A percentile compares a stretch with the other conserved stretches of the same genome.
Evolutionary conservation across 176 grass and related monocot species (phyloP).

Genomic region (Carex parvula): DNA sequence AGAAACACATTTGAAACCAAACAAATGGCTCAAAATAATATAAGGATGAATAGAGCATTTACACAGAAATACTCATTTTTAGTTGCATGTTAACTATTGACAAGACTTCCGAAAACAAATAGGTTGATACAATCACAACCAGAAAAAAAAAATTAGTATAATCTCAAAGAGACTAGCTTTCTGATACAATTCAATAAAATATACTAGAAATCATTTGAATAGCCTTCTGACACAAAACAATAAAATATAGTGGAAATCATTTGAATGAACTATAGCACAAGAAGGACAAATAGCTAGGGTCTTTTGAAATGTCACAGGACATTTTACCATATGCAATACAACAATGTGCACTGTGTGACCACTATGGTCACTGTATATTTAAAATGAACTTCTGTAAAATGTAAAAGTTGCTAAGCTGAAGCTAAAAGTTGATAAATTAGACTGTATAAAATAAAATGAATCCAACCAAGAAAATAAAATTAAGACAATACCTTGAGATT

Average conservation of each 20-base stretch:
- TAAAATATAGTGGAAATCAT: neutral
- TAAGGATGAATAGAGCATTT: neutral
- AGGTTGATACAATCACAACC: neutral
- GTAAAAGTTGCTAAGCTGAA: neutral
- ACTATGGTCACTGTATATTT: neutral
- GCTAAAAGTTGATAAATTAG: constrained; percentile 5
- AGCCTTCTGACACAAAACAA: neutral
- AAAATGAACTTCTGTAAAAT: neutral
- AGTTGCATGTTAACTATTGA: neutral
- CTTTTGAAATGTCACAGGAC: neutral
- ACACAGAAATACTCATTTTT: neutral
- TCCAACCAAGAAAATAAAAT: neutral
- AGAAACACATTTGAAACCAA: neutral
- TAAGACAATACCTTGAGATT: constrained; percentile 48
- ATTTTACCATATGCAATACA: neutral
- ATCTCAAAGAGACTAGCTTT: neutral
- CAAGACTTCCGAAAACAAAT: neutral
- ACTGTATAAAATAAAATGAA: neutral
- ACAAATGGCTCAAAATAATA: neutral
- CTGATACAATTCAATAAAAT: neutral
- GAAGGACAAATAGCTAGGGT: neutral
- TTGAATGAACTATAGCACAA: neutral
- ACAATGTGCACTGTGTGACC: neutral
- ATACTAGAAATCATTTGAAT: neutral
- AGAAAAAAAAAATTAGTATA: neutral